These are phyloP conservation scores for Xylaria arbuscula DNA, from an alignment of 2,329 filamentous ascomycete genomes.

Conservation along the genomic window DNA sequence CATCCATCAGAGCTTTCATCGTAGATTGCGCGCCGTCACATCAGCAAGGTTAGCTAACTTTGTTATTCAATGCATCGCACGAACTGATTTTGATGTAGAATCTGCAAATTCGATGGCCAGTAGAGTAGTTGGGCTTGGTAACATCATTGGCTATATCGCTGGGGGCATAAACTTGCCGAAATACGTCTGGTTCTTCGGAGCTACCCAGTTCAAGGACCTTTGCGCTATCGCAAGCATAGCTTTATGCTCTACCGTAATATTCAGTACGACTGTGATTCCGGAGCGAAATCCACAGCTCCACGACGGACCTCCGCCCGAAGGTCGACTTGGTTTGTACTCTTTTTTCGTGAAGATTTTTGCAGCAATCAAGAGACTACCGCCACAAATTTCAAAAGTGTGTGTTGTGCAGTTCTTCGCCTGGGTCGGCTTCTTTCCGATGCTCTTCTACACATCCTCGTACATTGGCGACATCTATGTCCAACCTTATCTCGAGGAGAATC, in stretches of 20 bases:
- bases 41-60: slow-evolving; percentile 71
- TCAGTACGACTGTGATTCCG: slow-evolving; percentile 75
- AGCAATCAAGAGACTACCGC: slow-evolving; percentile 81
- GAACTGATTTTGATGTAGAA: slow-evolving; percentile 59
- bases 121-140: slow-evolving; percentile 85
- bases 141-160: slow-evolving; percentile 89
- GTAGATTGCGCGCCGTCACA: slow-evolving; percentile 92
- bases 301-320: slow-evolving; percentile 70
- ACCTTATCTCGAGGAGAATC: slow-evolving; percentile 80
- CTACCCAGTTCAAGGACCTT: slow-evolving; percentile 92
- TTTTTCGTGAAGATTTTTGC: slow-evolving; percentile 85
- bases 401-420: slow-evolving; percentile 86
- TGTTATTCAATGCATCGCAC: not conserved
- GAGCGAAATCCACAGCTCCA: slow-evolving; percentile 81
- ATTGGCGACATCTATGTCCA: slow-evolving; percentile 93
- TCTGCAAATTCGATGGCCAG: slow-evolving; percentile 94
- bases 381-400: slow-evolving; percentile 85
- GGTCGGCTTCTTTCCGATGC: slow-evolving; percentile 95
- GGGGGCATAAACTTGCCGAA: slow-evolving; percentile 84
- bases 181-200: slow-evolving; percentile 81
- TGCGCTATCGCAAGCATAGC: slow-evolving; percentile 84
- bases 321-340: slow-evolving; percentile 73
- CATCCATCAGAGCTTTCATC: slow-evolving; percentile 89
- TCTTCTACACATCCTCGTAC: slow-evolving; percentile 96
- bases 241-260: slow-evolving; percentile 73